Percentiles rank a stretch among this genome's conserved stretches.
phyloP scores from a whole-genome alignment of 140 eudicot genomes.

The Anethum foeniculum region DNA sequence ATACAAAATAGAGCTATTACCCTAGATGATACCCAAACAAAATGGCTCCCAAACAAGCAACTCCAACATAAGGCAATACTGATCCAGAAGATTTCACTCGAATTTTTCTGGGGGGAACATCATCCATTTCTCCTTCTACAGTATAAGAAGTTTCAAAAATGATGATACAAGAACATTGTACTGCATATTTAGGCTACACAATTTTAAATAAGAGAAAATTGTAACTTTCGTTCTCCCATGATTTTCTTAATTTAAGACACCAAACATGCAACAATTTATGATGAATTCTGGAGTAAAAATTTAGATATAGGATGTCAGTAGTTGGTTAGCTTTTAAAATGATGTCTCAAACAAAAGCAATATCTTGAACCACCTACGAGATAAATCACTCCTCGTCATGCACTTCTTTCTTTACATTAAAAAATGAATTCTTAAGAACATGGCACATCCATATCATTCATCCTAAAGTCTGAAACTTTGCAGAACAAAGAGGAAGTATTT shows the following conservation, averaged over 20 bases:
- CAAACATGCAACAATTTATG: neutral
- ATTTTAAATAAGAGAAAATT: neutral
- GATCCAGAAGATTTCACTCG: constrained; percentile 65
- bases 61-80: constrained; percentile 90
- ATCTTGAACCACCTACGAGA: neutral
- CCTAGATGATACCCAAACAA: constrained; percentile 96
- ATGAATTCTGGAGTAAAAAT: neutral
- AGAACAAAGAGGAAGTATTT: neutral
- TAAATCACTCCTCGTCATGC: neutral
- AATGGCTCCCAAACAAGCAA: constrained; percentile 94
- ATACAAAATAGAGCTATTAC: constrained; percentile 24
- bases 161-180: constrained; percentile 10
- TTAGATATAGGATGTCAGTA: neutral
- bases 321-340: neutral
- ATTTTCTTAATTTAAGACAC: constrained; percentile 3
- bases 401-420: neutral
- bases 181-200: constrained; percentile 3
- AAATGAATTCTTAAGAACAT: neutral
- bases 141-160: neutral
- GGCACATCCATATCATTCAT: neutral
- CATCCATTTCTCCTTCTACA: constrained; percentile 63
- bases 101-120: constrained; percentile 36
- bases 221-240: neutral
- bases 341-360: neutral
- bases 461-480: neutral